A percentile compares a stretch with the other conserved stretches of the same genome.
Conservation (phyloP, 108 stramenopile genomes). For the Skeletonema tropicum region DNA sequence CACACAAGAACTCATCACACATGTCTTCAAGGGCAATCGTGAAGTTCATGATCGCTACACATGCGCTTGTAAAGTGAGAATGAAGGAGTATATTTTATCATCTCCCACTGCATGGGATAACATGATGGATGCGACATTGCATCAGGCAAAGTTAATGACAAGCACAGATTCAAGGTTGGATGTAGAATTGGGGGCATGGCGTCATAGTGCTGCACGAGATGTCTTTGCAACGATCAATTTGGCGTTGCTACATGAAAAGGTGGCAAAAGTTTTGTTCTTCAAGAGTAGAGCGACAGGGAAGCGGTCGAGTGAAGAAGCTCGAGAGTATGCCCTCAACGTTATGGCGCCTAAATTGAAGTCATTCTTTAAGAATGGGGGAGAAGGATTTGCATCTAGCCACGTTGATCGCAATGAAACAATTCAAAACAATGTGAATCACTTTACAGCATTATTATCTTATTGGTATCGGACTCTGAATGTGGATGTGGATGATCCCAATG, state of each 20-base stretch:
- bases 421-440: background rate
- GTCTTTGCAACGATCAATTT: background rate
- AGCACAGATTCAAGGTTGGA: background rate
- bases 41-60: background rate
- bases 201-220: background rate
- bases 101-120: background rate
- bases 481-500: background rate
- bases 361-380: background rate
- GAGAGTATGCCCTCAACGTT: background rate
- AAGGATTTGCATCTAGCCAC: background rate
- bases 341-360: constrained; percentile 1
- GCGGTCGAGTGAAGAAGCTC: background rate
- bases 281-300: background rate
- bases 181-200: background rate
- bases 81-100: background rate
- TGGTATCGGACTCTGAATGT: background rate
- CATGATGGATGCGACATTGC: background rate
- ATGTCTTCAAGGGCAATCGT: background rate
- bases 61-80: background rate
- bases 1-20: background rate
- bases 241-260: background rate
- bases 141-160: background rate
- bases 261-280: background rate
- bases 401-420: background rate
- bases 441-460: background rate